A percentile compares a stretch with the other conserved stretches of the same genome.
Evolutionary conservation across 495 filamentous ascomycete genomes (phyloP).

Genomic region (Podospora conica): DNA sequence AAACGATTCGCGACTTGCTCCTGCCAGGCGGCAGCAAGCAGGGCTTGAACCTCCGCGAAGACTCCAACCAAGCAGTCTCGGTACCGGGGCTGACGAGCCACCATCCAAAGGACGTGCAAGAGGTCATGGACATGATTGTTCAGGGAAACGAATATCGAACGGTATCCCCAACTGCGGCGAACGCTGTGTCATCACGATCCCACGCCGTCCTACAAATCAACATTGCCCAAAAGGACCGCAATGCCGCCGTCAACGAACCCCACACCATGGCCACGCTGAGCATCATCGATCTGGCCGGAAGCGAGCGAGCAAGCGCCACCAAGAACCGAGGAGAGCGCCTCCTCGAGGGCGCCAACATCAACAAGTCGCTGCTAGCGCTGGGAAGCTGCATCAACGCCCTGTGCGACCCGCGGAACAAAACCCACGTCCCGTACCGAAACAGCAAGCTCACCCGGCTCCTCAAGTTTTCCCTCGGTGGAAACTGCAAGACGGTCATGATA

Average conservation of each 20-base stretch:
- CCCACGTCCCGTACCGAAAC: conserved; percentile 95
- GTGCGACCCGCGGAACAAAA: conserved; percentile 86
- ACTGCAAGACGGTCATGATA: conserved; percentile 99
- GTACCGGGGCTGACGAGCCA: conserved; percentile 90
- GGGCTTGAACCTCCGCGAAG: conserved; percentile 89
- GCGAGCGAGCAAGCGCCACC: conserved; percentile 91
- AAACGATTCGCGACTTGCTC: conserved; percentile 93
- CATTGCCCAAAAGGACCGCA: conserved; percentile 85
- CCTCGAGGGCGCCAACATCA: conserved; percentile 96
- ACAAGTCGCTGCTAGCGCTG: conserved; percentile 91
- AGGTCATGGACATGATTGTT: conserved; percentile 99
- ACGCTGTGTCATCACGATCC: conserved; percentile 94
- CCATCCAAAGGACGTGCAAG: conserved; percentile 72
- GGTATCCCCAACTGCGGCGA: conserved; percentile 95
- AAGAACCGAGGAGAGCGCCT: conserved; percentile 92
- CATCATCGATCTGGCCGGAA: conserved; percentile 96
- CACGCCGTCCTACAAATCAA: conserved; percentile 99
- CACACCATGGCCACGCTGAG: conserved; percentile 97
- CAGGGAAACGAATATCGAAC: conserved; percentile 90
- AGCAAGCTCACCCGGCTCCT: conserved; percentile 93
- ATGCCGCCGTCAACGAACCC: conserved; percentile 87
- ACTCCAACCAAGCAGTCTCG: conserved; percentile 86
- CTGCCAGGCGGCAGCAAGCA: conserved; percentile 80
- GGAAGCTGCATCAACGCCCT: conserved; percentile 99
- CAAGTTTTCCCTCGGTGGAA: conserved; percentile 95